Base-by-base conservation (phyloP, 345 rosid genomes). In the Melaleuca alternifolia region DNA sequence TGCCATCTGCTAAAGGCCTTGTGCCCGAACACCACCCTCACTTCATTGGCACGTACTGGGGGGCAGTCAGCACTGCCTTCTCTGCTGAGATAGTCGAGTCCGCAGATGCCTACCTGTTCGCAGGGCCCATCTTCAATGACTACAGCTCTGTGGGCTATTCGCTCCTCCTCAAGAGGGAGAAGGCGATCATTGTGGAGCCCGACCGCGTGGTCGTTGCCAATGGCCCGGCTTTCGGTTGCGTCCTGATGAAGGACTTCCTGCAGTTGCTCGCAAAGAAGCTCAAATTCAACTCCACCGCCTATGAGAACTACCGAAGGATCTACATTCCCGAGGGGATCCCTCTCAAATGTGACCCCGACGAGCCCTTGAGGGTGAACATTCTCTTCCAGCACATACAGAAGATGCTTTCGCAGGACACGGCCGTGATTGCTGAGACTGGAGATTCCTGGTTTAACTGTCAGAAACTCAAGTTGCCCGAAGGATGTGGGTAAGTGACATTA, bases 1-100 rank as follows among this genome's bases (percentile, higher is more conserved):
- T 92, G 90, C 92, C 92, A 16, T 89, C 91, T 1, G 91, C 91
- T 3, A 88, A 92, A 88, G 91, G 93, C 16, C 88, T 89, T 4
- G 88, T 90, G 7, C 87, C 89, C 3, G 91, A 92, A 50, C 62
- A 86, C 53, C 87, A 85, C 85, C 85, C 87, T n/a, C 89, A 61
- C 30, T 89, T 89, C 90, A 89, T 90, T 54, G 91, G 92, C 3
- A 90, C 90, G 30, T 89, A 90, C 48, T 90, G 90, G 90, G 92
- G 91, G 44, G 90, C 89, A 4, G 86, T 88, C 13, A 87, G 93
- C 88, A 86, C 92, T 28, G 51, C 89, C 30, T 91, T 83, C 86
- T 88, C 91, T 1, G 85, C 88, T 14, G 90, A 92, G 76, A 92
- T 89, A n/a, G 86, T 89, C 7, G 91, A 90, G 62, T 89, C 92